Conservation (phyloP, 306 rosid species). For the Biancaea sappan region DNA sequence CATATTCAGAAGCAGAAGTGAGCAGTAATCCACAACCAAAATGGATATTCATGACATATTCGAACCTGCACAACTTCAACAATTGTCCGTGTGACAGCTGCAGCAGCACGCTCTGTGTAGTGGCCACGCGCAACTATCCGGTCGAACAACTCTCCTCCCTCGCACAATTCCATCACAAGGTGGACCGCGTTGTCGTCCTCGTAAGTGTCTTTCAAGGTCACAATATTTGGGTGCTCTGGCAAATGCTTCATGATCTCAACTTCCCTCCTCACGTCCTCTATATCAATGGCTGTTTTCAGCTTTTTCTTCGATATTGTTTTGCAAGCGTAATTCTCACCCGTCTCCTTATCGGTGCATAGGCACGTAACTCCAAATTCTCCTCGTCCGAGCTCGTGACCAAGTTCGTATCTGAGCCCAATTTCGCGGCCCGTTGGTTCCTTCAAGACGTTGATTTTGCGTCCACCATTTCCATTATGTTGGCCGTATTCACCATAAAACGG, state of each 20-base stretch:
- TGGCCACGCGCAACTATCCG: conserved; percentile 94
- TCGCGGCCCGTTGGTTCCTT: conserved; percentile 72
- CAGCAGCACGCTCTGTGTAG: conserved; percentile 96
- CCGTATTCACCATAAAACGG: conserved; percentile 63
- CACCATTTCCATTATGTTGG: conserved; percentile 7
- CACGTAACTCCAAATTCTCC: conserved; percentile 94
- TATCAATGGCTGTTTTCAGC: conserved; percentile 73
- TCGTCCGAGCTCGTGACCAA: conserved; percentile 89
- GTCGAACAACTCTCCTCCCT: conserved; percentile 93
- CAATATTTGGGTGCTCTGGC: conserved; percentile 72
- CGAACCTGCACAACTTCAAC: conserved; percentile 97
- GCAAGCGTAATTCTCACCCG: conserved; percentile 63
- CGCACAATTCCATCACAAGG: conserved; percentile 98
- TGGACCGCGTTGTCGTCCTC: conserved; percentile 91
- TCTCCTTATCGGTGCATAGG: conserved; percentile 70
- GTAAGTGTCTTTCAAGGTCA: conserved; percentile 73
- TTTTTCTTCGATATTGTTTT: conserved; percentile 94
- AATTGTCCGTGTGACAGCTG: conserved; percentile 75
- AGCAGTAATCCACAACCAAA: background rate
- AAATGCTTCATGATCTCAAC: conserved; percentile 89
- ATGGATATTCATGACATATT: background rate
- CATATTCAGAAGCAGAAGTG: background rate
- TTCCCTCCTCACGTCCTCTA: conserved; percentile 90
- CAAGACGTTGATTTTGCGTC: conserved; percentile 58
- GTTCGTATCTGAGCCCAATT: conserved; percentile 64